phyloP scores from a whole-genome alignment of 2,329 filamentous ascomycete species.

The Colletotrichum orchidophilum region DNA sequence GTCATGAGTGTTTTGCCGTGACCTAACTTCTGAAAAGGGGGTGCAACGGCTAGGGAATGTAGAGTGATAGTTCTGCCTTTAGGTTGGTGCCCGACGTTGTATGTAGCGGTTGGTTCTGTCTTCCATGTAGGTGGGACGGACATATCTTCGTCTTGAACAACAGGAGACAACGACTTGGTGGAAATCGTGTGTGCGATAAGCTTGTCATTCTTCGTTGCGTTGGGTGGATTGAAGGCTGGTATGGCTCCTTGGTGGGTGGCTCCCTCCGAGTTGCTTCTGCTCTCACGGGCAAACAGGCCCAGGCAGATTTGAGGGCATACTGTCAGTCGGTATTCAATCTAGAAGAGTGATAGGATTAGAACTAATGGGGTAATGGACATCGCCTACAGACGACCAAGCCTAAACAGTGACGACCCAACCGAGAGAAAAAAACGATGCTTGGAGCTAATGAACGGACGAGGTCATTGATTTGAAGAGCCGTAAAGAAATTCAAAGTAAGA shows the following conservation, averaged over 20 bases:
- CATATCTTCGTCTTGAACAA: constrained; percentile 42
- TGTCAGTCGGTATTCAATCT: constrained; percentile 43
- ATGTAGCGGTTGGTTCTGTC: constrained; percentile 19
- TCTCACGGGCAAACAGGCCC: constrained; percentile 37
- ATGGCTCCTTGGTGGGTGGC: background rate
- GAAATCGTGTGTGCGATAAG: constrained; percentile 42
- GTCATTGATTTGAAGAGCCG: too few species aligned
- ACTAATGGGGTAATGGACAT: too few species aligned
- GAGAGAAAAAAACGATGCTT: too few species aligned
- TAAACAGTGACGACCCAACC: too few species aligned
- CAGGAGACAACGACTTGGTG: constrained; percentile 36
- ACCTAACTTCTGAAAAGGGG: constrained; percentile 37
- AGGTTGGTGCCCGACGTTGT: constrained; percentile 37
- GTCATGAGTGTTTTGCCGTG: constrained; percentile 40
- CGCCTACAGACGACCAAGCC: too few species aligned
- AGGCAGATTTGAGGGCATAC: constrained; percentile 41
- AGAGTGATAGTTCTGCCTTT: constrained; percentile 41
- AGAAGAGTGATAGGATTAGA: background rate
- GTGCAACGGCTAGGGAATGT: constrained; percentile 41
- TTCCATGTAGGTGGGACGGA: constrained; percentile 39
- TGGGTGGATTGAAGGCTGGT: constrained; percentile 19
- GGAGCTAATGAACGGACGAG: too few species aligned
- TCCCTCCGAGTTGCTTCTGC: constrained; percentile 3
- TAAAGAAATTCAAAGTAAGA: too few species aligned
- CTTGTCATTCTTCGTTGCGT: constrained; percentile 17